Conservation (phyloP, 768 basidiomycete species). For the Mycena leptocephala region DNA sequence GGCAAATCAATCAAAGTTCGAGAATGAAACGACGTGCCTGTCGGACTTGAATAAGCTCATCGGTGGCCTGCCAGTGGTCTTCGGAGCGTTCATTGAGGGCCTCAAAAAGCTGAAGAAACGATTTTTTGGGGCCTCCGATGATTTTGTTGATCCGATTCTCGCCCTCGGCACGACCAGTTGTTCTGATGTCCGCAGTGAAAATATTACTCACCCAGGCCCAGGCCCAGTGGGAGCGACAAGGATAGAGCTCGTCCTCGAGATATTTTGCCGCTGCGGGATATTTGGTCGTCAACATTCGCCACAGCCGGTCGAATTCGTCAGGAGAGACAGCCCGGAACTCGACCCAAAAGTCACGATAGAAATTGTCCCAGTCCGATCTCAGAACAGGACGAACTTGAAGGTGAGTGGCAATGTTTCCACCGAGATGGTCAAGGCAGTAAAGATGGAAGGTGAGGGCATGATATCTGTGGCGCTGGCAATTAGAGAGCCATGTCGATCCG, state of each 20-base stretch:
- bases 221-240: background rate
- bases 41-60: background rate
- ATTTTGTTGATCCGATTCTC: background rate
- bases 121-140: background rate
- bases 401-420: background rate
- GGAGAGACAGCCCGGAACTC: background rate
- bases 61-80: background rate
- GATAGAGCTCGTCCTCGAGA: background rate
- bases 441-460: constrained; percentile 44
- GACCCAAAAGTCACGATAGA: background rate
- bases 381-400: background rate
- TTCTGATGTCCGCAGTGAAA: background rate
- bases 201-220: background rate
- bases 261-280: background rate
- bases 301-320: background rate
- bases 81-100: background rate
- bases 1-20: background rate
- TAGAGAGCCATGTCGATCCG: constrained; percentile 42
- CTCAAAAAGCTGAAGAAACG: background rate
- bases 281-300: background rate
- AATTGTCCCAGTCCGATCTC: background rate
- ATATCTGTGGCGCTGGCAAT: constrained; percentile 32
- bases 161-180: background rate
- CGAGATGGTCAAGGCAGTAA: constrained; percentile 48
- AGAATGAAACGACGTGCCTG: background rate